These are phyloP conservation scores for Xylariomycetidae sp. DNA, from an alignment of 2,329 filamentous ascomycete species.

Conservation along the genomic window DNA sequence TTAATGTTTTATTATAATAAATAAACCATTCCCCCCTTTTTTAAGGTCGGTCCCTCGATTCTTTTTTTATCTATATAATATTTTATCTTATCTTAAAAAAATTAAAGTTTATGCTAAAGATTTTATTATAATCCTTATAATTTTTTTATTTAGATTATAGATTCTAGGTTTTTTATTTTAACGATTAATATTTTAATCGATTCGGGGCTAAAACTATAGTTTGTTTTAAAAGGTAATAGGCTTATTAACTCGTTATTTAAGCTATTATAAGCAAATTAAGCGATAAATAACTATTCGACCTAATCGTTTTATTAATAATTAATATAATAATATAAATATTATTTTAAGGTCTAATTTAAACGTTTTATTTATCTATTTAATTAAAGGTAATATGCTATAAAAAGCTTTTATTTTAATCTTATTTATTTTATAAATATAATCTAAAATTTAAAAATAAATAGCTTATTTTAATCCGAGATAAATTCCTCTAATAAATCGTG, in stretches of 20 bases:
- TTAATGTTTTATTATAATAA: no score
- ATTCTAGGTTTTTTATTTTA: no score
- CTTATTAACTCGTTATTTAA: conserved; percentile 5
- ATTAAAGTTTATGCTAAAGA: conserved; percentile 3
- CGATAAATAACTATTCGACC: conserved; percentile 5
- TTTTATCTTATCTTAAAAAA: conserved; percentile 5
- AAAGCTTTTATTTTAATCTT: conserved; percentile 1
- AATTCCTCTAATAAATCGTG: conserved; percentile 9
- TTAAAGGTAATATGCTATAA: conserved; percentile 10
- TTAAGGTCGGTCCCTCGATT: no score
- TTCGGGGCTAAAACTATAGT: conserved; percentile 3
- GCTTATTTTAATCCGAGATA: neutral
- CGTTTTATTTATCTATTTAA: conserved; percentile 7
- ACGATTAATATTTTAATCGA: conserved; percentile 2
- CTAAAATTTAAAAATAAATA: conserved; percentile 1
- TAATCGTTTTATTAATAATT: conserved; percentile 8
- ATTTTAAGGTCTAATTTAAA: conserved; percentile 6
- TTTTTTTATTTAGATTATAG: no score
- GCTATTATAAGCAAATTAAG: conserved; percentile 9
- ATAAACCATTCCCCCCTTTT: no score
- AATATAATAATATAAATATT: conserved; percentile 9
- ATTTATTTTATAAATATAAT: conserved; percentile 5
- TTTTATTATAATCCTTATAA: conserved; percentile 2
- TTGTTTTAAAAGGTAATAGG: conserved; percentile 7
- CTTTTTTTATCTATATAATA: conserved; percentile 3